Percentiles rank a stretch among this genome's conserved stretches.
Evolutionary conservation across 176 grass and related monocot species (phyloP).

Genomic region (Raddia guianensis): DNA sequence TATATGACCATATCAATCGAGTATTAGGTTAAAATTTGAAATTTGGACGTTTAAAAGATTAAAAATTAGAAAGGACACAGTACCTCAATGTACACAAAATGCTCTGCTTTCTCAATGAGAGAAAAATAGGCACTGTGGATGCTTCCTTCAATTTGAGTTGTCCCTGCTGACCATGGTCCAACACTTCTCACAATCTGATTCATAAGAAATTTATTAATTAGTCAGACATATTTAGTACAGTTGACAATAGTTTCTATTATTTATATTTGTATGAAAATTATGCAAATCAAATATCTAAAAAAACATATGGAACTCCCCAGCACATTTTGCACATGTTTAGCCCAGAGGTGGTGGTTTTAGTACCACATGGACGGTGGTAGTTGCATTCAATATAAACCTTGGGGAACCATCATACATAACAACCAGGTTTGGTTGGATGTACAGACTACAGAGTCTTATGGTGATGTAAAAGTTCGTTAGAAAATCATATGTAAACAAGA

Average conservation of each 20-base stretch:
- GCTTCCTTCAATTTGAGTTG: slow-evolving; percentile 82
- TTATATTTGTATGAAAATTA: not conserved
- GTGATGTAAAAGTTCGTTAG: not conserved
- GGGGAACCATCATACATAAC: not conserved
- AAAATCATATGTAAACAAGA: not conserved
- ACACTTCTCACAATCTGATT: slow-evolving; percentile 78
- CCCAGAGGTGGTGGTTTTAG: not conserved
- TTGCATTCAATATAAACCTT: not conserved
- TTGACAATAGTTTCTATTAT: slow-evolving; percentile 5
- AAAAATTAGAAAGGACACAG: slow-evolving; percentile 27
- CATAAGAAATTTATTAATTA: slow-evolving; percentile 16
- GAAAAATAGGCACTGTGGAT: slow-evolving; percentile 82
- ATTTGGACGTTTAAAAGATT: not conserved
- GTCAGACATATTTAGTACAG: slow-evolving; percentile 21
- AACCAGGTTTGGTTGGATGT: not conserved
- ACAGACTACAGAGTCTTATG: not conserved
- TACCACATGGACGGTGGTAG: not conserved
- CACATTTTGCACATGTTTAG: not conserved
- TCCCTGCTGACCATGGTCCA: slow-evolving; percentile 78
- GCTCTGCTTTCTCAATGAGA: slow-evolving; percentile 79
- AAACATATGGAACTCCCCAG: not conserved
- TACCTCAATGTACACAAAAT: slow-evolving; percentile 79
- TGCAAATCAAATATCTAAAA: not conserved
- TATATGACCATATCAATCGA: not conserved
- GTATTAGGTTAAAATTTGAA: not conserved